Evolutionary conservation across 352 stramenopile genomes (phyloP), one percentile per base, ranked within the genome.

Genomic region (Globisporangium splendens): DNA sequence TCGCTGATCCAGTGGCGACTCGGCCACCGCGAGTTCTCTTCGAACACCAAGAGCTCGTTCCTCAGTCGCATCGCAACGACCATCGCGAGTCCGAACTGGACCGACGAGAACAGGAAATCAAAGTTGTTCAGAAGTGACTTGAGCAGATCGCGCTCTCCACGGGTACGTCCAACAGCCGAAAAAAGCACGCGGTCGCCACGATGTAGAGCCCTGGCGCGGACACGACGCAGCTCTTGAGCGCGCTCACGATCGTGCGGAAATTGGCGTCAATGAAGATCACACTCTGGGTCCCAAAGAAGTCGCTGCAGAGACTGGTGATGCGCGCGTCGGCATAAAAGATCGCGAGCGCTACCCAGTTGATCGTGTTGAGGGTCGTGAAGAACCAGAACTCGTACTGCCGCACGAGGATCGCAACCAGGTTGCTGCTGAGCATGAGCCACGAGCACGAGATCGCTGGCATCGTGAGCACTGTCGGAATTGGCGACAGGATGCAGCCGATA

Each of bases 61-160:
- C 46, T 83, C 46, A 77, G 72, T 39, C 71, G 69, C 0, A 22
- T 80, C 44, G 60, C 77, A 33, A 80, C 66, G 46, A 72, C 14
- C 12, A 47, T 44, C 1, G 46, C 60, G 11, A 42, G 12, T 13
- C 57, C 7, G 21, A 62, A 70, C 49, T 74, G 56, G 0, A 69
- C 2, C 1, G 57, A 72, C 13, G 49, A 67, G 41, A 79, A 70
- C 1, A 61, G 51, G 5, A 70, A 50, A 39, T 76, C 62, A 46
- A 76, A 76, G 31, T 61, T 65, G 3, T 35, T 46, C 3, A 63
- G 21, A 2, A 79, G 50, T 14, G 47, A 28, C 15, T 54, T 46
- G 12, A 79, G 54, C 28, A 79, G 24, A 1, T 61, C 18, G 0
- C 53, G 52, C 38, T 61, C 1, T 11, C n/a, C 10, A 54, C 15